Evolutionary conservation across 495 filamentous ascomycete genomes (phyloP).

Genomic region (Achaetomiella virescens): DNA sequence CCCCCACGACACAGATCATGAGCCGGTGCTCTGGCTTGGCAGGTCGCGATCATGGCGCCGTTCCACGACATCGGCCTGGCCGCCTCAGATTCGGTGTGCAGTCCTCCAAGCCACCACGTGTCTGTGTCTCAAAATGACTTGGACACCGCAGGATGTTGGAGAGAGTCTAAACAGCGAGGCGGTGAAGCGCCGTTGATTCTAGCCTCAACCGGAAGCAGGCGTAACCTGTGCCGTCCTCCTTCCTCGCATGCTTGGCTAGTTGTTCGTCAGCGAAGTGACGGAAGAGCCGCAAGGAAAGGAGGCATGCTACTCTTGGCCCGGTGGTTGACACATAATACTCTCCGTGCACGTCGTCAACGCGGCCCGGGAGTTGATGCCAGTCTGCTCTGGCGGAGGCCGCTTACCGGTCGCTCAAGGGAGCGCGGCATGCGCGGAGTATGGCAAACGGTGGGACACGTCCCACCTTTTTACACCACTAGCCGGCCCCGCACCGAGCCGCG

Average conservation of each 20-base stretch:
- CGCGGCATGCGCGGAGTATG: neutral
- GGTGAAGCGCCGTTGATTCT: neutral
- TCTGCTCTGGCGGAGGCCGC: neutral
- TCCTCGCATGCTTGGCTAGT: no score
- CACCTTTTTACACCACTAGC: neutral
- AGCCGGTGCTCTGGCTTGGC: neutral
- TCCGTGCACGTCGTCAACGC: no score
- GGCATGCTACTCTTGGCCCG: no score
- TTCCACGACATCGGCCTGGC: neutral
- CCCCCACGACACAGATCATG: neutral
- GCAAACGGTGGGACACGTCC: neutral
- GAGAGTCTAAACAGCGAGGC: neutral
- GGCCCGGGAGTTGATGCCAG: no score
- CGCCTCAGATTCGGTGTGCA: neutral
- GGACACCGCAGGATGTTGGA: neutral
- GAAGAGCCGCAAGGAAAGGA: no score
- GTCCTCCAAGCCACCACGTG: constrained; percentile 4
- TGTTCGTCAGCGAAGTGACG: no score
- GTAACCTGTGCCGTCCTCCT: no score
- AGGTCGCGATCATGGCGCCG: neutral
- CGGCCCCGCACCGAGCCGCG: neutral
- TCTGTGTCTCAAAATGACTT: neutral
- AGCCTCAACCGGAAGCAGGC: neutral
- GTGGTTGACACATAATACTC: no score
- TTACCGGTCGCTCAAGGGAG: neutral